Conservation (phyloP, 768 basidiomycete species). For the Tylopilus felleus region DNA sequence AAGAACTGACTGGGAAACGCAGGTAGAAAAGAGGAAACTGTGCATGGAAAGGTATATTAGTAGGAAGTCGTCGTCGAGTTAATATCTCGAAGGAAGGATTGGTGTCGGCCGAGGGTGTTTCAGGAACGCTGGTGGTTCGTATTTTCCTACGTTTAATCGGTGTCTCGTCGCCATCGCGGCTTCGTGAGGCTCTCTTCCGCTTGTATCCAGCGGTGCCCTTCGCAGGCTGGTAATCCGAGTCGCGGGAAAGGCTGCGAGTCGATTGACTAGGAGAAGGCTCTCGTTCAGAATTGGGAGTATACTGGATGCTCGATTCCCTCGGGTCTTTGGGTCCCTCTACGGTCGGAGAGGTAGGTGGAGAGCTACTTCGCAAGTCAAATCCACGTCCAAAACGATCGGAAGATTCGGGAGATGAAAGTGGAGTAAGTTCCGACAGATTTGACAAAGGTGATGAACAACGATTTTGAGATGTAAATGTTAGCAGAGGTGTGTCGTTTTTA, state of each 20-base stretch:
- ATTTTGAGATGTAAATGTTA: slow-evolving; percentile 4
- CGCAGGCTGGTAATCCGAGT: slow-evolving; percentile 17
- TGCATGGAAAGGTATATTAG: slow-evolving; percentile 41
- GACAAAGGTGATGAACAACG: slow-evolving; percentile 26
- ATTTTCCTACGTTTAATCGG: slow-evolving; percentile 13
- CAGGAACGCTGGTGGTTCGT: neutral
- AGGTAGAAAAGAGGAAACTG: slow-evolving; percentile 65
- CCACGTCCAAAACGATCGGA: slow-evolving; percentile 2
- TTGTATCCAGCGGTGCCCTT: slow-evolving; percentile 13
- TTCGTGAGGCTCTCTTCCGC: slow-evolving; percentile 14
- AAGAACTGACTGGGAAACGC: slow-evolving; percentile 64
- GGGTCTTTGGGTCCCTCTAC: neutral
- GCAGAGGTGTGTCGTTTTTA: neutral
- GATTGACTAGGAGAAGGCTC: neutral
- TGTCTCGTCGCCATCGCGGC: slow-evolving; percentile 10
- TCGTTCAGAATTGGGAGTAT: neutral
- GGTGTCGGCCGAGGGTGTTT: neutral
- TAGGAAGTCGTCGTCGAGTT: slow-evolving; percentile 49
- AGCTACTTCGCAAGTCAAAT: slow-evolving; percentile 6
- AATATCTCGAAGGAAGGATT: neutral
- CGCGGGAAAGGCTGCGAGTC: slow-evolving; percentile 1
- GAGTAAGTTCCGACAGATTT: slow-evolving; percentile 28
- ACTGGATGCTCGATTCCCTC: neutral
- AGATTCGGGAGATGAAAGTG: slow-evolving; percentile 26
- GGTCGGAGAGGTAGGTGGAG: slow-evolving; percentile 21